Evolutionary conservation across 257 asterid genomes (phyloP).

Genomic region (Plantago elongata): DNA sequence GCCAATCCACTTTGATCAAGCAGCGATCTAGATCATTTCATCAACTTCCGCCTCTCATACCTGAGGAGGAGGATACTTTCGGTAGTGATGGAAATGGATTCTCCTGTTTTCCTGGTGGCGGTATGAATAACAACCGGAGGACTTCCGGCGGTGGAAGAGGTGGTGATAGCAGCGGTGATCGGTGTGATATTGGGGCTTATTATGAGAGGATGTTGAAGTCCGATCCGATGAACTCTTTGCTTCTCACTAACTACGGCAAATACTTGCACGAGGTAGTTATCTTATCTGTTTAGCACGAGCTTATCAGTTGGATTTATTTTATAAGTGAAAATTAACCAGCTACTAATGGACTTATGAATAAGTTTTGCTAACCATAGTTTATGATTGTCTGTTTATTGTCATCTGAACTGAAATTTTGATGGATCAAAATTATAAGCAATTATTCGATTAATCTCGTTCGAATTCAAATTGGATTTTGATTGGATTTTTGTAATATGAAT

Average conservation of each 20-base stretch:
- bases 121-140: constrained; percentile 36
- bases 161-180: constrained; percentile 14
- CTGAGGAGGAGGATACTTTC: constrained; percentile 30
- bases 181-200: constrained; percentile 35
- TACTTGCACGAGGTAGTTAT: constrained; percentile 85
- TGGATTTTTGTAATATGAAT: not conserved
- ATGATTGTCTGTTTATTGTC: not conserved
- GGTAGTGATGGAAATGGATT: constrained; percentile 8
- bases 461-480: too few relatives aligned
- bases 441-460: too few relatives aligned
- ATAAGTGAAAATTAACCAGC: too few relatives aligned
- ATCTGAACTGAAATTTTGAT: not conserved
- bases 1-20: constrained; percentile 22
- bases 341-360: too few relatives aligned
- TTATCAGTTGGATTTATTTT: too few relatives aligned
- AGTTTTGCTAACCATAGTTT: too few relatives aligned
- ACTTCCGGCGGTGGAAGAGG: constrained; percentile 36
- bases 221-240: constrained; percentile 49
- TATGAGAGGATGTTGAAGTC: constrained; percentile 47
- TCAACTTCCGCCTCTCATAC: constrained; percentile 20
- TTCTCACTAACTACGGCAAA: constrained; percentile 63
- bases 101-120: constrained; percentile 38
- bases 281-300: too few relatives aligned
- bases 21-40: constrained; percentile 33
- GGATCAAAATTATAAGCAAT: not conserved